Evolutionary conservation across 257 asterid genomes (phyloP).

Genomic region (Rauvolfia tetraphylla): DNA sequence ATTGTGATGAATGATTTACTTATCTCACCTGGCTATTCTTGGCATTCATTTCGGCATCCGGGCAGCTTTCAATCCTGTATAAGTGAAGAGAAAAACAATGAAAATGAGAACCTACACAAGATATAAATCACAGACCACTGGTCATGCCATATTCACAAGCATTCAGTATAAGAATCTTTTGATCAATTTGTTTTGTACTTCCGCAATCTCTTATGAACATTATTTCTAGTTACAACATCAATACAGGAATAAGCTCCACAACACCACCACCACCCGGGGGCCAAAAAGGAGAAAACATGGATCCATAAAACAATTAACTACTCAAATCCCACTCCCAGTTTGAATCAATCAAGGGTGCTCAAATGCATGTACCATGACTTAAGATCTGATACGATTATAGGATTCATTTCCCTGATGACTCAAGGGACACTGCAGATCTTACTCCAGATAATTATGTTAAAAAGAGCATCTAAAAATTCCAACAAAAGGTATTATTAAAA

Average conservation of each 20-base stretch:
- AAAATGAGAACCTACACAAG: background rate
- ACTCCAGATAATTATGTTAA: background rate
- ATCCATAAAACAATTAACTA: too few species aligned
- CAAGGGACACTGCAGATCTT: background rate
- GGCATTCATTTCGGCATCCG: slow-evolving; percentile 24
- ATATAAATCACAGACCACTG: background rate
- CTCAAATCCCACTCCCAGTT: background rate
- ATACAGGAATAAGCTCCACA: background rate
- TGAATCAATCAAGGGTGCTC: background rate
- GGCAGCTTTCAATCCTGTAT: slow-evolving; percentile 34
- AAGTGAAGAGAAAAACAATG: background rate
- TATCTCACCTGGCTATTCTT: slow-evolving; percentile 35
- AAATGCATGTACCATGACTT: background rate
- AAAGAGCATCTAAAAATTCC: background rate
- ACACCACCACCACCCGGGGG: too few species aligned
- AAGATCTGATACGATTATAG: background rate
- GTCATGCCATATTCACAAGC: background rate
- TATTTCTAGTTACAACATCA: background rate
- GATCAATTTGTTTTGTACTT: background rate
- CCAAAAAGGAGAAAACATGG: too few species aligned
- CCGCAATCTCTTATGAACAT: background rate
- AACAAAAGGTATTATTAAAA: background rate
- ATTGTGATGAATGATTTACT: background rate
- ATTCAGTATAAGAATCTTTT: background rate
- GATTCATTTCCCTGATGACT: background rate